Base-by-base conservation (phyloP, 2,329 filamentous ascomycete genomes). In the Diplodia intermedia region DNA sequence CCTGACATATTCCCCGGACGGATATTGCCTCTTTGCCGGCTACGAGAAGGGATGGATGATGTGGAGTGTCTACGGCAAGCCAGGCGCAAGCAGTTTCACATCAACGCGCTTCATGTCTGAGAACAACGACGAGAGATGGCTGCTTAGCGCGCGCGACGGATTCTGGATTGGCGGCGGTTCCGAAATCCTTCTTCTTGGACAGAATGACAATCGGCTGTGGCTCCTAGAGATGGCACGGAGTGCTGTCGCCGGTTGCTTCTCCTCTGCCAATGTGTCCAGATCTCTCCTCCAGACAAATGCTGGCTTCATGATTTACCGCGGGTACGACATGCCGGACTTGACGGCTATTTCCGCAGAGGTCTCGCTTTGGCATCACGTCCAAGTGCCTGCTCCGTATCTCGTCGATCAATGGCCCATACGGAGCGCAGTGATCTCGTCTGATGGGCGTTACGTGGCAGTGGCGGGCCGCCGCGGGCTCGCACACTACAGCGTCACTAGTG, bases 11-110 rank as follows among this genome's bases (percentile, higher is more conserved):
- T 97, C 95, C 1, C 93, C 94, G 0, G 95, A 99, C 78, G 95
- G 95, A 20, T 97, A 98, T 78, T 97, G 94, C 77, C 85, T 99
- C 9, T 97, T 99, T 79, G 93, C 91, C 53, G 95, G 94, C 1
- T 98, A 94, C 75, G 90, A 95, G 74, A 89, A 90, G 69, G 96
- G 95, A 0, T 99, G 95, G 95, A 91, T 92, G 4, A 94, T 90
- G 56, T 99, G 94, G 94, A 98, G 94, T 77, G 95, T 98, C 47
- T 99, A 97, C 79, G 95, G 95, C 40, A 97, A 97, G 78, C 86
- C 90, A 2, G 90, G 93, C 15, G 93, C 91, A 67, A 92, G 89
- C 72, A 97, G 92, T 75, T 98, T 98, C 77, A 85, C 86, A 7
- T 85, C 87, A 14, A 91, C 97, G 73, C 82, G 84, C 31, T 79